These are phyloP conservation scores for Wickerhamiella kurtzmanii DNA, from an alignment of 805 yeast genomes.

Conservation along the genomic window DNA sequence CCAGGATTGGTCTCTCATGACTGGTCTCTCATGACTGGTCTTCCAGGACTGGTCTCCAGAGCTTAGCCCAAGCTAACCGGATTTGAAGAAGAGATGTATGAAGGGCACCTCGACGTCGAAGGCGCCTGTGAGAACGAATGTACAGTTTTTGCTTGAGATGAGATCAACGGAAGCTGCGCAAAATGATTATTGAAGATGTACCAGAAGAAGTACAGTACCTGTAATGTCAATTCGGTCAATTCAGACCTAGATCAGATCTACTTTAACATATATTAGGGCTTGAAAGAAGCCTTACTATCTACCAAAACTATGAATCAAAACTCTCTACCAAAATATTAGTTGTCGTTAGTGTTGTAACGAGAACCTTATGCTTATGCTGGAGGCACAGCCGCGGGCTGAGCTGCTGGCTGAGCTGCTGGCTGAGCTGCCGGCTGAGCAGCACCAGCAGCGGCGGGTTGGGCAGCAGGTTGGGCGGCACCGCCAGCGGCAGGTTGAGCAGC, in stretches of 20 bases:
- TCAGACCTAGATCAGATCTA: not conserved
- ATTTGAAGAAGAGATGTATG: not conserved
- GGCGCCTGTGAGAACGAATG: too few species aligned
- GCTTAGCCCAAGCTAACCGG: not conserved
- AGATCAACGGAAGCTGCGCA: too few species aligned
- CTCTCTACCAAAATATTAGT: too few species aligned
- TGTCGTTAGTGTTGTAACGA: not conserved
- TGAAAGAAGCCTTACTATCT: not conserved
- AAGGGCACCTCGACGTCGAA: not conserved
- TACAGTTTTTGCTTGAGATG: too few species aligned
- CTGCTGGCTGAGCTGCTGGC: not conserved
- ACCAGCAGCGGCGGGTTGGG: constrained; percentile 3
- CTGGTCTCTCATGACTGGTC: not conserved
- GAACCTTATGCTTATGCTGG: too few species aligned
- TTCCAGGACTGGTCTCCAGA: not conserved
- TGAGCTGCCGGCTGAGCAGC: constrained; percentile 1
- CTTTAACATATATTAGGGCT: not conserved
- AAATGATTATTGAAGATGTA: too few species aligned
- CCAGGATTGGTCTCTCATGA: not conserved
- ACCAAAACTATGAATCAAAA: constrained; percentile 1
- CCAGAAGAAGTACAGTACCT: too few species aligned
- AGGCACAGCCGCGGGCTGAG: too few species aligned
- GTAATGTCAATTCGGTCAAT: too few species aligned
- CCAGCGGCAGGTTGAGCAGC: constrained; percentile 3
- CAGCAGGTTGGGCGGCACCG: constrained; percentile 1